Base-by-base conservation (phyloP, 2,329 filamentous ascomycete genomes). In the Gnomoniopsis smithogilvyi region DNA sequence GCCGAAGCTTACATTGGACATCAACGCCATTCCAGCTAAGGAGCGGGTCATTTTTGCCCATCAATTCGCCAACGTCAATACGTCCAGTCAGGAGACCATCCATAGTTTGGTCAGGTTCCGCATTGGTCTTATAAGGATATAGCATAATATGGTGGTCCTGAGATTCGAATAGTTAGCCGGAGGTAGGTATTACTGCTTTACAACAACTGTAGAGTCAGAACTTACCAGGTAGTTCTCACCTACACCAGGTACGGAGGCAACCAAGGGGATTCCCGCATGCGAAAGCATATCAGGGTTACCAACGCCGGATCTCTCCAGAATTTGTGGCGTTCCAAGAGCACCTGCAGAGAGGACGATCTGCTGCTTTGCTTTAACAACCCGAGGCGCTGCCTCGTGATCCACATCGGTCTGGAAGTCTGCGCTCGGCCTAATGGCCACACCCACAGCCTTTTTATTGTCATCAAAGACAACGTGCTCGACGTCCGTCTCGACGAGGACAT, bases 271-370 rank as follows among this genome's bases (percentile, higher is more conserved):
- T 15, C 60, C 61, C 3, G 62, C 66, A 10, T 51, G 54, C 6
- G 61, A 51, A 1, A 70, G 61, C 17, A 70, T 24, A 3, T 62
- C 47, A 3, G 72, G 71, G 51, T 77, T 73, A 33, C 77, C 80
- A 3, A 84, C 65, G 17, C 81, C 81, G 14, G 80, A 83, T 26
- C 81, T 71, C 66, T 84, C 79, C 0, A 84, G 74, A 11, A 84
- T 72, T 2, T 68, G 67, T 0, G 79, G 78, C 1, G 76, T 78
- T 2, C 75, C 74, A 34, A 77, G 72, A 1, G 77, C 73, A 38
- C 78, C 78, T 22, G 73, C 70, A 4, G 71, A 72, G 3, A 73
- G 54, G n/a, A 73, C 63, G 2, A 85, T 81, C 24, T 82, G 69
- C 65, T 80, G 82, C 12, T 70, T 73, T 6, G 82, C 82, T 41